Conservation (phyloP, 176 grass and related monocot genomes). For the Microstegium vimineum region DNA sequence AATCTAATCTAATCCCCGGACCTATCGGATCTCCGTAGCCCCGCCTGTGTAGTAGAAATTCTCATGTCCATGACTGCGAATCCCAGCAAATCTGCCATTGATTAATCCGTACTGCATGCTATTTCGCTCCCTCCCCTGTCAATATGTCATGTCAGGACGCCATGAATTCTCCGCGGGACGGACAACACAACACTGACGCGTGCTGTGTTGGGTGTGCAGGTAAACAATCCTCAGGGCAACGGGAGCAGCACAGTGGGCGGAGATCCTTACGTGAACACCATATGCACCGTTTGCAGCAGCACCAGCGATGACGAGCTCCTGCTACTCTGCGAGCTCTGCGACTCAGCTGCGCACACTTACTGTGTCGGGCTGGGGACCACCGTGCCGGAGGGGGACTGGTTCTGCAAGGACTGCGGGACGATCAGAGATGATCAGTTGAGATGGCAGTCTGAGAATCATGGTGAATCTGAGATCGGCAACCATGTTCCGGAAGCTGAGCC, state of each 20-base stretch:
- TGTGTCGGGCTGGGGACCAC: constrained; percentile 54
- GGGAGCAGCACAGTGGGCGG: constrained; percentile 22
- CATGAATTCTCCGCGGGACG: background rate
- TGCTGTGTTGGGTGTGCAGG: constrained; percentile 29
- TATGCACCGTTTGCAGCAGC: constrained; percentile 47
- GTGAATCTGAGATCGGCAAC: constrained; percentile 7
- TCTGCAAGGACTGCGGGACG: constrained; percentile 54
- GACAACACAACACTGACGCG: background rate
- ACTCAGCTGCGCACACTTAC: constrained; percentile 50
- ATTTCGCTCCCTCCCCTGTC: background rate
- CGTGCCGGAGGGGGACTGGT: constrained; percentile 76
- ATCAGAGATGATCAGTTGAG: constrained; percentile 55
- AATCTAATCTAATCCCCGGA: background rate
- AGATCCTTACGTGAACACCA: constrained; percentile 32
- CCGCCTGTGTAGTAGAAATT: background rate
- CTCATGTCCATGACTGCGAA: background rate
- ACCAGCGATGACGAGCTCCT: constrained; percentile 52
- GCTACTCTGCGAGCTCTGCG: constrained; percentile 74
- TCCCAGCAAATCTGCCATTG: background rate
- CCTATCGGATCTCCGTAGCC: background rate
- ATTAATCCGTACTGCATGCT: background rate
- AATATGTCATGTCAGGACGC: background rate
- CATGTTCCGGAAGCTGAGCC: constrained; percentile 24
- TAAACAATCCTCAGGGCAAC: constrained; percentile 51
- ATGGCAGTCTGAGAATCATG: constrained; percentile 39